Percentiles rank a stretch among this genome's conserved stretches.
Evolutionary conservation across 208 protist genomes (phyloP).

Genomic region (Leishmania tropica): DNA sequence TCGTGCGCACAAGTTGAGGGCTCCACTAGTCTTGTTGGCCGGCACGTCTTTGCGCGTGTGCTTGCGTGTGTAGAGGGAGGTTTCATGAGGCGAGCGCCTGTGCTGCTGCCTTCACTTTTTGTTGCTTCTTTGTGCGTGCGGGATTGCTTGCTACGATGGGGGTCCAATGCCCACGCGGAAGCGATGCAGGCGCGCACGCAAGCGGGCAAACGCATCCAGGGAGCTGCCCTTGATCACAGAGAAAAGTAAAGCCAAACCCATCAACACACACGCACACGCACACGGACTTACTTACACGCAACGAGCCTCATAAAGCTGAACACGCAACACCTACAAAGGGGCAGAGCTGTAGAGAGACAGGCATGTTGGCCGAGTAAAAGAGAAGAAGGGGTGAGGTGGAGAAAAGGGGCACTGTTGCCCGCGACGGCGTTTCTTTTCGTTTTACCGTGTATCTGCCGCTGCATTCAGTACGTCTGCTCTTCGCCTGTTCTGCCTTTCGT

Average conservation of each 20-base stretch:
- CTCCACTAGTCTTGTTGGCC: background rate
- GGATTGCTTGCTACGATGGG: background rate
- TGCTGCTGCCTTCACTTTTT: background rate
- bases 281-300: no score
- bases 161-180: background rate
- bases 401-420: background rate
- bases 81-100: background rate
- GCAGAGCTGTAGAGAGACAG: background rate
- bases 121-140: background rate
- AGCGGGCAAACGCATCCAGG: background rate
- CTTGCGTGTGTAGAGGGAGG: background rate
- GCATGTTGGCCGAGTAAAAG: background rate
- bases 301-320: background rate
- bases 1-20: background rate
- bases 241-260: background rate
- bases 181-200: background rate
- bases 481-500: no score
- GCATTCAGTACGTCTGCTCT: background rate
- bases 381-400: background rate
- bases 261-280: no score
- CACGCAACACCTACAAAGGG: background rate
- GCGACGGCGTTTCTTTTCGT: background rate
- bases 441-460: background rate
- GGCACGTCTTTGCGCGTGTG: background rate
- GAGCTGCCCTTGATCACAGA: background rate